Evolutionary conservation across 2,329 filamentous ascomycete species (phyloP).

Genomic region (Grosmannia clavigera): DNA sequence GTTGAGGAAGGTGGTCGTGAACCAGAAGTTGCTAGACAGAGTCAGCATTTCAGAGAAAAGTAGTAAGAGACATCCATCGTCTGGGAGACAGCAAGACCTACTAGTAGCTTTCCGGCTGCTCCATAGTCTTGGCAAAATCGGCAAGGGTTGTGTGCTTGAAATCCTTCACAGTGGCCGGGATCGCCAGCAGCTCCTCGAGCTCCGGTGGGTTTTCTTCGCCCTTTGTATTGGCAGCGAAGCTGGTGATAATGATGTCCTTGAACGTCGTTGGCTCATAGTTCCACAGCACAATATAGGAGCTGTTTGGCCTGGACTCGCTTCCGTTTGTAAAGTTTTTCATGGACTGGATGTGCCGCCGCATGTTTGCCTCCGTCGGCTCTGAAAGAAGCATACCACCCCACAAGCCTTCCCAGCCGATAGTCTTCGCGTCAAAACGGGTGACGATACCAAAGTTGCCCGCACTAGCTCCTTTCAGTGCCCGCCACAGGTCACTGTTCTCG

Average conservation of each 20-base stretch:
- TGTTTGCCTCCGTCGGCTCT: background rate
- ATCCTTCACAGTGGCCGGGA: conserved; percentile 1
- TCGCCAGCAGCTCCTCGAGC: conserved; percentile 12
- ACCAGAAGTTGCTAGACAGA: conserved; percentile 19
- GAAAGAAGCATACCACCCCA: conserved; percentile 16
- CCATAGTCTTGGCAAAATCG: background rate
- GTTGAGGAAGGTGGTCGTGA: conserved; percentile 23
- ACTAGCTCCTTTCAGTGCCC: conserved; percentile 28
- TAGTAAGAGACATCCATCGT: background rate
- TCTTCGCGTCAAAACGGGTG: conserved; percentile 14
- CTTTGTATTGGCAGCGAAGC: conserved; percentile 11
- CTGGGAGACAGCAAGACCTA: background rate
- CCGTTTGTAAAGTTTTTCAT: conserved; percentile 10
- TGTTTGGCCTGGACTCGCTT: conserved; percentile 8
- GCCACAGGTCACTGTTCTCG: conserved; percentile 11
- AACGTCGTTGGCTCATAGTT: conserved; percentile 12
- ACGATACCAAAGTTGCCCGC: conserved; percentile 29
- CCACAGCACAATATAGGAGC: conserved; percentile 11
- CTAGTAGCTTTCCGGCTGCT: background rate
- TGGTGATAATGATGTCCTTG: conserved; percentile 11
- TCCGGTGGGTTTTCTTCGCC: conserved; percentile 11
- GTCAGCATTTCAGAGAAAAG: background rate
- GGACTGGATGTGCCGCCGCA: conserved; percentile 6
- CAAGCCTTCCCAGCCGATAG: conserved; percentile 8
- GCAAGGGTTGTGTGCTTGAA: conserved; percentile 1